Conservation (phyloP, 2,329 filamentous ascomycete species). For the Ceratocystis cacaofunesta region DNA sequence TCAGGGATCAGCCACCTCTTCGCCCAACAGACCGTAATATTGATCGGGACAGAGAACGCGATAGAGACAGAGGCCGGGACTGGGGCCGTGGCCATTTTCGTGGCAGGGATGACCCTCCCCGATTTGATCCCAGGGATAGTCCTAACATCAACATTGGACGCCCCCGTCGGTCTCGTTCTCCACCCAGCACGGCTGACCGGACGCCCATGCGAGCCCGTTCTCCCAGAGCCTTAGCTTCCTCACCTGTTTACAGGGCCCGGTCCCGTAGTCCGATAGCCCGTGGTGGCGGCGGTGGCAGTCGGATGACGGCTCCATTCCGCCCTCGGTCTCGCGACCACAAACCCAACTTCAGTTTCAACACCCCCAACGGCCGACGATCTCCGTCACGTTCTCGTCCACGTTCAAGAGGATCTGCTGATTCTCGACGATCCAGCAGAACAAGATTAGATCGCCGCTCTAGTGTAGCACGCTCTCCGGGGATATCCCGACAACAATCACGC, state of each 20-base stretch:
- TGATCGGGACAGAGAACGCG: constrained; percentile 25
- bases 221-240: background rate
- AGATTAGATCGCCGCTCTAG: constrained; percentile 27
- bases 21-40: constrained; percentile 19
- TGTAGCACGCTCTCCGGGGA: background rate
- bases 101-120: constrained; percentile 22
- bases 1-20: constrained; percentile 5
- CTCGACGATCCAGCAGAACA: constrained; percentile 31
- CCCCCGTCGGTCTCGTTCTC: constrained; percentile 38
- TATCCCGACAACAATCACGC: constrained; percentile 27
- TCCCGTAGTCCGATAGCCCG: constrained; percentile 14
- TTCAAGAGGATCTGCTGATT: constrained; percentile 40
- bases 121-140: constrained; percentile 17
- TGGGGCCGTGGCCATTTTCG: constrained; percentile 24
- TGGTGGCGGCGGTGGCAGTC: background rate
- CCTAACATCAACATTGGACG: background rate
- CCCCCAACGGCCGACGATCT: constrained; percentile 3
- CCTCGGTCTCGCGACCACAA: constrained; percentile 9
- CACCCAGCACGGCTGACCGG: constrained; percentile 25
- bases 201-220: constrained; percentile 11
- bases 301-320: constrained; percentile 14
- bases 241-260: constrained; percentile 9
- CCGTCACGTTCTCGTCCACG: constrained; percentile 22
- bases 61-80: constrained; percentile 24
- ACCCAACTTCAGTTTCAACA: background rate